phyloP scores from a whole-genome alignment of 1,284 basidiomycete genomes.

The Papiliotrema flavescens region DNA sequence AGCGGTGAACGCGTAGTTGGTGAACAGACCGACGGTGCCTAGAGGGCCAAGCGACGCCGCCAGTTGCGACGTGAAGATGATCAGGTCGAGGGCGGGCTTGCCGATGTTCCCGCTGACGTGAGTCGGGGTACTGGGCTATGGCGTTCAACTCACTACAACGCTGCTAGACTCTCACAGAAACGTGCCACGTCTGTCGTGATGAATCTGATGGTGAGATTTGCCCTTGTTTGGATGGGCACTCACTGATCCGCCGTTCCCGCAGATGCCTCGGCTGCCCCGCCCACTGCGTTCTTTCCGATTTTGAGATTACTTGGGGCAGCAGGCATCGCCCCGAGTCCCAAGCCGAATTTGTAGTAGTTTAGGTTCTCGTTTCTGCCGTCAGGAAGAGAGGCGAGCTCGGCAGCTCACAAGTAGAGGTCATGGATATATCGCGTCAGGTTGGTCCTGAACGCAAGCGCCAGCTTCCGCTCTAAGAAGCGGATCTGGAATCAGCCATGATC shows the following conservation, averaged over 20 bases:
- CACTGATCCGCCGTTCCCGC: conserved; percentile 72
- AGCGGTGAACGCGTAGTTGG: conserved; percentile 82
- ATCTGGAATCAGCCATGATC: conserved; percentile 55
- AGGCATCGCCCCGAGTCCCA: conserved; percentile 44
- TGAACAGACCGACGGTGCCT: conserved; percentile 71
- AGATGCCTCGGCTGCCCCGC: conserved; percentile 51
- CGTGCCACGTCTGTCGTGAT: conserved; percentile 89
- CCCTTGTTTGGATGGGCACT: conserved; percentile 13
- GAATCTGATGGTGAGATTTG: conserved; percentile 53
- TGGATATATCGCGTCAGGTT: conserved; percentile 87
- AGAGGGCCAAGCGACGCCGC: conserved; percentile 73
- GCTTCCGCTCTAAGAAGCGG: conserved; percentile 83
- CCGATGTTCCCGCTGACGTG: conserved; percentile 65
- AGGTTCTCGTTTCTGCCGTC: conserved; percentile 46
- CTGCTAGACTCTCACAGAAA: conserved; percentile 83
- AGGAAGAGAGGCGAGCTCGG: not conserved
- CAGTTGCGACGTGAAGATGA: conserved; percentile 91
- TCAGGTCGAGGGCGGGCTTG: conserved; percentile 85
- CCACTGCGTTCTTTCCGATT: conserved; percentile 21
- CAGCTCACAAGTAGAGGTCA: conserved; percentile 76
- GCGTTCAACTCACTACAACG: conserved; percentile 69
- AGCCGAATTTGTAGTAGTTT: conserved; percentile 55
- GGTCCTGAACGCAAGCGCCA: conserved; percentile 79
- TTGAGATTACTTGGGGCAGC: conserved; percentile 1
- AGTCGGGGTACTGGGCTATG: not conserved